Evolutionary conservation across 1,284 basidiomycete species (phyloP).

Genomic region (Puccinia polysora): DNA sequence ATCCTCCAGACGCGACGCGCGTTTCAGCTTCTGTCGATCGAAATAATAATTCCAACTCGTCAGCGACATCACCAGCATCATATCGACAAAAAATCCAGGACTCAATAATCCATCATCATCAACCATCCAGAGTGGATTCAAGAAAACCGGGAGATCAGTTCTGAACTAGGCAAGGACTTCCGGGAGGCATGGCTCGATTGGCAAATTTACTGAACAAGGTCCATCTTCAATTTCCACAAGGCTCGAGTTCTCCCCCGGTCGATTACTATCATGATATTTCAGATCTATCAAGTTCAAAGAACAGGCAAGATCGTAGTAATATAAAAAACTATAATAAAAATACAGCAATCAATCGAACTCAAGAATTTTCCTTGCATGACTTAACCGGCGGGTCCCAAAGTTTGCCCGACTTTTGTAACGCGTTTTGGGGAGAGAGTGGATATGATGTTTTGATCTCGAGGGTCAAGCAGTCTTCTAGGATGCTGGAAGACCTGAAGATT

Average conservation of each 20-base stretch:
- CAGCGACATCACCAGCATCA: not conserved
- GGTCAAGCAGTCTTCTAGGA: slow-evolving; percentile 15
- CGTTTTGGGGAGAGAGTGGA: slow-evolving; percentile 34
- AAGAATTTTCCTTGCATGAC: not conserved
- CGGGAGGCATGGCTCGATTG: not conserved
- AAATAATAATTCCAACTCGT: not conserved
- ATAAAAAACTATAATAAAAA: not conserved
- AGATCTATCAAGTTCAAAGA: too few relatives aligned
- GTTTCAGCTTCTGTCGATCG: too few relatives aligned
- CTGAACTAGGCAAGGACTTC: too few relatives aligned
- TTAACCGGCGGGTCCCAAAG: not conserved
- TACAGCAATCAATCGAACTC: not conserved
- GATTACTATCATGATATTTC: not conserved
- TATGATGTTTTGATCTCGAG: slow-evolving; percentile 11
- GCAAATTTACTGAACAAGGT: slow-evolving; percentile 13
- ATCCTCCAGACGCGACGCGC: too few relatives aligned
- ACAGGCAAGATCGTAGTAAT: not conserved
- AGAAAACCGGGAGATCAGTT: not conserved
- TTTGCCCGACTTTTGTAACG: slow-evolving; percentile 25
- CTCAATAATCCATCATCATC: not conserved
- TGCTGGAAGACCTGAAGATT: slow-evolving; percentile 31
- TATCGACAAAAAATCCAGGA: not conserved
- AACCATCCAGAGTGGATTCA: not conserved
- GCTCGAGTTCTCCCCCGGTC: too few relatives aligned
- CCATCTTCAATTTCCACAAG: slow-evolving; percentile 9